Conservation (phyloP, 352 stramenopile species). For the Aphanomyces astaci region DNA sequence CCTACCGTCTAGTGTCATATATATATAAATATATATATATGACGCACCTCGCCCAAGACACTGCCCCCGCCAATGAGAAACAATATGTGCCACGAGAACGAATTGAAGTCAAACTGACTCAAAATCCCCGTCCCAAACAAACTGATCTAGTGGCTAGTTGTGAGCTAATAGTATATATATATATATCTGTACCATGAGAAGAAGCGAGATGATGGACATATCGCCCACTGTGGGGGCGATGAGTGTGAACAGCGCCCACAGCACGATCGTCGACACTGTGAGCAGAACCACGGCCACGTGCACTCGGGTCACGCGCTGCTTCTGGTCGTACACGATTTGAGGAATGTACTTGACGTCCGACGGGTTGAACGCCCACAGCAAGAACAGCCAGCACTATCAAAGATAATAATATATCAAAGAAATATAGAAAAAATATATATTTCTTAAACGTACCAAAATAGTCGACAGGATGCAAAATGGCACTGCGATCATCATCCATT, state of each 20-base stretch:
- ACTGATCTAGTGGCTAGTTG: constrained; percentile 39
- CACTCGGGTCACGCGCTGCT: constrained; percentile 81
- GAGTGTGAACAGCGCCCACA: constrained; percentile 84
- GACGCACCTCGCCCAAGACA: constrained; percentile 80
- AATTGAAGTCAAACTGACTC: constrained; percentile 91
- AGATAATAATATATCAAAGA: too few species aligned
- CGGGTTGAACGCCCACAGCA: constrained; percentile 81
- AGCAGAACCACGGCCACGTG: constrained; percentile 86
- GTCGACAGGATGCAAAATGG: constrained; percentile 84
- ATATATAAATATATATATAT: background rate
- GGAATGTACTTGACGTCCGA: constrained; percentile 85
- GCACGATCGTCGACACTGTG: constrained; percentile 83
- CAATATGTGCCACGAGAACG: constrained; percentile 90
- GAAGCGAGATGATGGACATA: constrained; percentile 85
- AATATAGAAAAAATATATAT: too few species aligned
- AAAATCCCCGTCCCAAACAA: constrained; percentile 86
- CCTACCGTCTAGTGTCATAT: constrained; percentile 29
- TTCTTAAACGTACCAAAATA: constrained; percentile 67
- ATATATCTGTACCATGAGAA: constrained; percentile 76
- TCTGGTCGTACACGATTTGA: constrained; percentile 89
- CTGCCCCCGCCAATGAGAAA: constrained; percentile 89
- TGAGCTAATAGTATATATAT: background rate
- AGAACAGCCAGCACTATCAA: constrained; percentile 77
- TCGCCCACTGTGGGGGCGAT: constrained; percentile 85
- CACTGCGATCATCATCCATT: constrained; percentile 85